Evolutionary conservation across 1,284 basidiomycete genomes (phyloP), one percentile per base, ranked within the genome.

Genomic region (Volvariella surrecta): DNA sequence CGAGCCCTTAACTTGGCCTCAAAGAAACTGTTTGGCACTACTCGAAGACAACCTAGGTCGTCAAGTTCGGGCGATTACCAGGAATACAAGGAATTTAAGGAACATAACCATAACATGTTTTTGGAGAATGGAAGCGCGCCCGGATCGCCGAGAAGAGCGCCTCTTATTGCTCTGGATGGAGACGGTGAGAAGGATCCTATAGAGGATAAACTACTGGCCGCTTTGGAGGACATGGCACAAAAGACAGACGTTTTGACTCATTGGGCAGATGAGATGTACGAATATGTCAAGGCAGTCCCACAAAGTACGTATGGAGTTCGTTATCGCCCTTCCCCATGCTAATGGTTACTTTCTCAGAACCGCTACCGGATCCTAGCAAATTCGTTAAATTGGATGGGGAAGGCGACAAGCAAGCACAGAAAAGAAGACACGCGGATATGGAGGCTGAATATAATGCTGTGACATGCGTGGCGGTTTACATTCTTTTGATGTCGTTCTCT

Each of bases 201-300:
- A 41, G 93, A 97, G 53, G 87, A 90, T 46, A 78, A 79, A 45
- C 63, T 98, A 6, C 66, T 97, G 8, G 76, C 70, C 2, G 61
- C 64, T 16, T 68, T 98, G 32, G 93, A 97, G 58, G 89, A 95
- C 50, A 64, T 93, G 0, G 94, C 92, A 8, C 91, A 96, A 70
- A 98, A 98, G 73, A 93, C 94, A 18, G 87, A 89, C 50, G 91
- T 95, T 30, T 67, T 98, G 44, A 87, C 87, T 42, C 85, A 89
- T 50, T 94, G 94, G 76, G 95, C 89, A 28, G 94, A 98, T 62
- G 80, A 86, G 59, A 89, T 93, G 76, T 85, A 95, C 49, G 81
- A 89, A 43, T 81, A 79, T 61, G 79, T 88, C 38, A 89, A 79
- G 62, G 79, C 78, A 17, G 67, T 85, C 34, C 82, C 83, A 18